Percentiles rank a stretch among this genome's conserved stretches.
Evolutionary conservation across 164 flowering plant species (phyloP).

Genomic region (Pachysandra terminalis): DNA sequence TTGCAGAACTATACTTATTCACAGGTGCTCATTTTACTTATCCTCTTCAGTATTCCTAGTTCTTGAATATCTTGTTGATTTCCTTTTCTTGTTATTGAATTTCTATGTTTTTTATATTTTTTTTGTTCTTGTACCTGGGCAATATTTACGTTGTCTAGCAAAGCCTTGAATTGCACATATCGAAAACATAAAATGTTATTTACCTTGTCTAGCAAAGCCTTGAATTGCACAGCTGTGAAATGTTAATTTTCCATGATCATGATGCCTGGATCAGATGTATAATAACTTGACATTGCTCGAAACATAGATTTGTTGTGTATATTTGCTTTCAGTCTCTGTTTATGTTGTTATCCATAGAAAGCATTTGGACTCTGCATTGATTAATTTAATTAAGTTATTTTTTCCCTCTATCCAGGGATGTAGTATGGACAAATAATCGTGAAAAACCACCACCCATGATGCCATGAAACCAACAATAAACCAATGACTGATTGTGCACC

Average conservation of each 20-base stretch:
- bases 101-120: neutral
- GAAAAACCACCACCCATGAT: no score
- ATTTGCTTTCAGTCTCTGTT: no score
- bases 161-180: neutral
- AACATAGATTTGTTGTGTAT: no score
- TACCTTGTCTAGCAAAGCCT: neutral
- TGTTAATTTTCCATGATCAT: neutral
- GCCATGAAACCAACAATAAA: no score
- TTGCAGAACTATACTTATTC: constrained; percentile 63
- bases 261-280: no score
- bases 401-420: no score
- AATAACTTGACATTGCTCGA: no score
- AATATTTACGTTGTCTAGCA: neutral
- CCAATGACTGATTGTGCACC: no score
- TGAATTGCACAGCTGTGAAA: neutral
- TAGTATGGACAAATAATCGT: no score
- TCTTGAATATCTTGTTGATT: neutral
- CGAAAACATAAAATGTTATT: neutral
- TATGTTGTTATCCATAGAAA: no score
- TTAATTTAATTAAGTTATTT: no score
- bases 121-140: neutral
- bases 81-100: neutral
- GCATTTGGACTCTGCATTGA: no score
- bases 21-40: constrained; percentile 43
- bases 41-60: neutral